Evolutionary conservation across 192 early-diverging fungal genomes (phyloP), one percentile per base, ranked within the genome.

Genomic region (Entomortierella beljakovae): DNA sequence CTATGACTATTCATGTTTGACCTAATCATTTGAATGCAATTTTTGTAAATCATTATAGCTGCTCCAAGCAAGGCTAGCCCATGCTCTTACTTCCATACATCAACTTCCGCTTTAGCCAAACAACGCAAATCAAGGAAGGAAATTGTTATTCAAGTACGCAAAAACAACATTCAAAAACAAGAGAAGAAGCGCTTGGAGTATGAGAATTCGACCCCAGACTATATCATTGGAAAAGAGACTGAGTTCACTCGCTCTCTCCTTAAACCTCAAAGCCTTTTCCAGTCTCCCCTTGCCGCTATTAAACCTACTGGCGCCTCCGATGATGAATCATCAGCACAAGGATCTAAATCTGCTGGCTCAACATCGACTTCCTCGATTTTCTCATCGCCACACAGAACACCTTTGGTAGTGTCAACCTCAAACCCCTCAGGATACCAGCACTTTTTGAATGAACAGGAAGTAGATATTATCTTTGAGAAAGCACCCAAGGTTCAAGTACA

Each of bases 371-470:
- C 75, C 61, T 77, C 74, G 5, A 79, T 79, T 42, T 79, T 79
- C 20, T 62, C 64, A 38, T 58, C 74, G 11, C 56, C 65, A 9
- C 58, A 65, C 49, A 69, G 75, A 31, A 50, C 60, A 1, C 75
- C 75, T 13, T 28, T 70, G 20, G 62, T 70, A 11, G 75, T 79
- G 8, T 79, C 75, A 50, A 79, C 75, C 32, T 79, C 75, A 15
- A 64, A 79, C 10, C 75, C 75, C 20, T 69, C 75, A 23, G 75
- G 75, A 74, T 88, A 82, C 66, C 86, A 85, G 38, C 82, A 88
- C 57, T 85, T 86, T 63, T 65, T 89, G 46, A 85, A 48, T 8
- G 48, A 81, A 6, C 72, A 84, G 38, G 86, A 87, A 51, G 74
- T 71, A 25, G 70, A 79, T n/a, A 29, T 87, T 28, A 68, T 89